phyloP scores from a whole-genome alignment of 2,329 filamentous ascomycete genomes.

The Colletotrichum sp. region DNA sequence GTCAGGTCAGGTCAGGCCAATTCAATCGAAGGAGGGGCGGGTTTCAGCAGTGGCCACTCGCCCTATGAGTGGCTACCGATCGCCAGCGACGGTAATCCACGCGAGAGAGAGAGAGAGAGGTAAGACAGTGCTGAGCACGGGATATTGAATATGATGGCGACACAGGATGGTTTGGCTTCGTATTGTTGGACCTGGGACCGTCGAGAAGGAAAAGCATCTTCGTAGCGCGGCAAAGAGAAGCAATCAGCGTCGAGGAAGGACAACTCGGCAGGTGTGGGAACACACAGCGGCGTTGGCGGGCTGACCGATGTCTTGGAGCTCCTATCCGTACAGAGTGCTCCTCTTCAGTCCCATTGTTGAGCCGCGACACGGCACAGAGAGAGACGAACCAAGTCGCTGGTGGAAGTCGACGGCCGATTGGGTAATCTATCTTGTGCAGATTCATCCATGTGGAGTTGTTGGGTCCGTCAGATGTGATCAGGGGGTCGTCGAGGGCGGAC shows the following conservation, averaged over 20 bases:
- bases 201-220: not conserved
- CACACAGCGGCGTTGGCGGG: not conserved
- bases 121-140: not conserved
- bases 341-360: not conserved
- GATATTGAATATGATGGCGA: constrained; percentile 1
- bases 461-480: constrained; percentile 1
- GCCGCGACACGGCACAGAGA: not conserved
- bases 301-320: not conserved
- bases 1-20: not conserved
- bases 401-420: constrained; percentile 4
- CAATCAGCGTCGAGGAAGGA: not conserved
- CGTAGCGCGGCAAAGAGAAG: constrained; percentile 1
- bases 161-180: not conserved
- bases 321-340: not conserved
- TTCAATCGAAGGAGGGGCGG: not conserved
- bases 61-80: constrained; percentile 19
- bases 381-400: not conserved
- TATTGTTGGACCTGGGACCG: not conserved
- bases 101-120: not conserved
- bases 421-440: constrained; percentile 15
- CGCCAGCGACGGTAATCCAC: not conserved
- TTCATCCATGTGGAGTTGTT: constrained; percentile 15
- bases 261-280: not conserved
- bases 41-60: constrained; percentile 14
- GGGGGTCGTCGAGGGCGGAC: not conserved